Evolutionary conservation across 2,329 filamentous ascomycete species (phyloP), one percentile per base, ranked within the genome.

Genomic region (Epicoccum sorghinum): DNA sequence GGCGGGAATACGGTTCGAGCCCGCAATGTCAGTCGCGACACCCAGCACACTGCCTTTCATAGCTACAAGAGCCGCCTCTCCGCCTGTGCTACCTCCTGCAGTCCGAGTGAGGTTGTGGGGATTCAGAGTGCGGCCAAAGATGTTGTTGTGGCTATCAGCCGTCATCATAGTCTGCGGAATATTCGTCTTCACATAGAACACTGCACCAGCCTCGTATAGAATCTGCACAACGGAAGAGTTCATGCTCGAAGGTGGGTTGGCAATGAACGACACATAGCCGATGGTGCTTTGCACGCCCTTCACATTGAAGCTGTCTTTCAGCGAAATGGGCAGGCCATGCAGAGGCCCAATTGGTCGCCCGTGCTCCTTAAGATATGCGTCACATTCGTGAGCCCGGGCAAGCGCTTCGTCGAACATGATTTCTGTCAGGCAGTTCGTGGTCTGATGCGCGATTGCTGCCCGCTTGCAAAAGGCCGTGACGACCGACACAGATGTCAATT

Each of bases 41-140:
- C 87, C 87, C 1, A 89, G 64, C 47, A 84, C 77, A 29, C 77
- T 82, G 0, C 86, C 86, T 25, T 79, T 77, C 76, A 88, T 80
- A 4, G 81, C 82, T 18, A 88, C 62, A 8, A 88, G 70, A 0
- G 82, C 84, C 0, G 80, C 86, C 67, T 89, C 86, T 10, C 88
- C 88, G 9, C 88, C 88, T 0, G 83, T 85, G 8, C 82, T 85
- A 2, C 89, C 88, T 4, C 88, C 88, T 0, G 85, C 80, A 0
- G 83, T 85, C 29, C 87, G 76, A 18, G 79, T 74, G 1, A 83
- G 79, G 55, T 88, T 89, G 52, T 82, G 77, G 0, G 88, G 87
- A 64, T 89, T 89, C 3, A 88, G 73, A 0, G 84, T 84, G 30
- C 83, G 79, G 1, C 86, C 86, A 52, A 85, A 86, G 18, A 88